Evolutionary conservation across 176 grass and related monocot genomes (phyloP).

Genomic region (Musa acuminata): DNA sequence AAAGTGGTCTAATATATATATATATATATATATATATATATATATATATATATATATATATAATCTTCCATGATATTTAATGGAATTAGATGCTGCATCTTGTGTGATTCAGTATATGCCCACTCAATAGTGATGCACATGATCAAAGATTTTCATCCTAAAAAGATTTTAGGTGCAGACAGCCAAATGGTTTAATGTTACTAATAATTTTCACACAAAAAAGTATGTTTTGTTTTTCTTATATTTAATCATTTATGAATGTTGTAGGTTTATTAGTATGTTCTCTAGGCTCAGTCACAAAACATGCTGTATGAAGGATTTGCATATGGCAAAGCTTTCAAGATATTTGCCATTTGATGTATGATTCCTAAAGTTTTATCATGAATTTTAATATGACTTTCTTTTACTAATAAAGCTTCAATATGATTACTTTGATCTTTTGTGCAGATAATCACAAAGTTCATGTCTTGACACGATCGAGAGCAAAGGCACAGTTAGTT

Average conservation of each 20-base stretch:
- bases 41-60: too few relatives aligned
- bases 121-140: too few relatives aligned
- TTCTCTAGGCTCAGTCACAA: not conserved
- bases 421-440: not conserved
- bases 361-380: not conserved
- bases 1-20: not conserved
- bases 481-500: slow-evolving; percentile 41
- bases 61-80: too few relatives aligned
- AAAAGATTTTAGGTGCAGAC: too few relatives aligned
- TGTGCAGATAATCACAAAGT: slow-evolving; percentile 66
- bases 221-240: not conserved
- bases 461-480: slow-evolving; percentile 67
- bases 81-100: not conserved
- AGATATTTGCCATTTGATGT: not conserved
- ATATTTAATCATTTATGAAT: not conserved
- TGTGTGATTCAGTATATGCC: not conserved
- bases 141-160: too few relatives aligned
- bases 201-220: not conserved
- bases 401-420: not conserved
- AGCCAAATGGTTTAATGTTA: not conserved
- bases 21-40: too few relatives aligned
- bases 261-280: not conserved
- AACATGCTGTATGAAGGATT: not conserved
- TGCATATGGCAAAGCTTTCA: not conserved
- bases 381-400: not conserved